Evolutionary conservation across 2,329 filamentous ascomycete genomes (phyloP), one percentile per base, ranked within the genome.

Genomic region (Paracoccidioides brasiliensis): DNA sequence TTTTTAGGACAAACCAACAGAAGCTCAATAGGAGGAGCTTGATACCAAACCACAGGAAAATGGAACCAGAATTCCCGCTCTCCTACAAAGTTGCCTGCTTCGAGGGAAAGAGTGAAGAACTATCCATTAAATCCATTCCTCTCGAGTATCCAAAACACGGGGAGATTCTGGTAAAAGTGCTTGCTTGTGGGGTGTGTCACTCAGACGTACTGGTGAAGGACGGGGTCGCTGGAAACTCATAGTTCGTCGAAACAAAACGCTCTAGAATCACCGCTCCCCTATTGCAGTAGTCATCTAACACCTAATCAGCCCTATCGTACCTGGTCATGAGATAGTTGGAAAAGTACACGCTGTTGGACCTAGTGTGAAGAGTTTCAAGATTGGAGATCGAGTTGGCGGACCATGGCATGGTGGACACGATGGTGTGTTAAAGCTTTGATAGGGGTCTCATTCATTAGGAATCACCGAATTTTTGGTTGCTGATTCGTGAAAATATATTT

Each of bases 241-340:
- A 79, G 68, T 69, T 62, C 50, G 62, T 61, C 12, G 12, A 8
- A 46, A 41, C 42, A 28, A 40, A 7, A n/a, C 30, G 8, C 14
- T 6, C 6, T 10, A 58, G 30, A 30, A 38, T n/a, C 15, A 9
- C 32, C 14, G 12, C 33, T 9, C 28, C 38, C 7, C 38, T 38
- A 22, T 2, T 35, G 32, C 22, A 28, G 40, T 7, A 28, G 37
- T 8, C 35, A 35, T 48, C 43, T 52, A 52, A 51, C 37, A 12
- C 28, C 22, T 37, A 45, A 1, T 14, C 14, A 74, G 71, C 62
- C 84, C 84, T 1, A 76, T 80, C 5, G 70, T 82, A 2, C 82
- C 84, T 0, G 86, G 86, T 28, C 86, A 90, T 69, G 86, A 90
- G 67, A 72, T 85, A 38, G 78, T 90, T 55, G 85, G 86, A 9